phyloP scores from a whole-genome alignment of 2,329 filamentous ascomycete genomes.

The Diaporthe ampelina region DNA sequence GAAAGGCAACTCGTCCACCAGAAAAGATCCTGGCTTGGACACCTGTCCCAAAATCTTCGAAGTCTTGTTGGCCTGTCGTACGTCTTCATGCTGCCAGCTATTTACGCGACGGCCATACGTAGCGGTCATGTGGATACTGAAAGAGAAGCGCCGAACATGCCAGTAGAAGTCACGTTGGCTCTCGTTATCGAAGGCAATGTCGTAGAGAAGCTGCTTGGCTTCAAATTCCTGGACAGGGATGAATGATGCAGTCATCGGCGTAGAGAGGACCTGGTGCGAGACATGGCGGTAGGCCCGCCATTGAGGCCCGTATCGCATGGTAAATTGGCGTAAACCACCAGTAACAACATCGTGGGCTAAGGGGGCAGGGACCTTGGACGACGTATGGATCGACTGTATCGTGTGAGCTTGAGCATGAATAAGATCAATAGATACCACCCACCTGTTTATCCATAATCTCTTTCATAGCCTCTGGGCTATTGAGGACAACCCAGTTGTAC shows the following conservation, averaged over 20 bases:
- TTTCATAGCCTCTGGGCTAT: conserved; percentile 57
- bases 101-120: conserved; percentile 47
- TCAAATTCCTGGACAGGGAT: conserved; percentile 61
- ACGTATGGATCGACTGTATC: conserved; percentile 49
- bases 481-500: conserved; percentile 61
- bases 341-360: conserved; percentile 55
- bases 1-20: conserved; percentile 47
- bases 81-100: conserved; percentile 45
- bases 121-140: conserved; percentile 49
- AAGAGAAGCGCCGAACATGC: conserved; percentile 49
- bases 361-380: conserved; percentile 53
- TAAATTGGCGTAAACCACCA: conserved; percentile 56
- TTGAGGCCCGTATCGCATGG: conserved; percentile 56
- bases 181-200: conserved; percentile 53
- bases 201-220: conserved; percentile 58
- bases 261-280: conserved; percentile 55
- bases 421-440: no score
- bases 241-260: conserved; percentile 54
- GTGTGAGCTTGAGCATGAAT: background rate
- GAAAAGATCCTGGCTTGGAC: conserved; percentile 45
- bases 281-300: conserved; percentile 57
- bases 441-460: conserved; percentile 58
- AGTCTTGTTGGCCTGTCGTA: conserved; percentile 44
- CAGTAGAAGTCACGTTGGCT: conserved; percentile 48
- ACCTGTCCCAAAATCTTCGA: conserved; percentile 43